These are phyloP conservation scores for Periconia digitata DNA, from an alignment of 2,329 filamentous ascomycete species.

Conservation along the genomic window DNA sequence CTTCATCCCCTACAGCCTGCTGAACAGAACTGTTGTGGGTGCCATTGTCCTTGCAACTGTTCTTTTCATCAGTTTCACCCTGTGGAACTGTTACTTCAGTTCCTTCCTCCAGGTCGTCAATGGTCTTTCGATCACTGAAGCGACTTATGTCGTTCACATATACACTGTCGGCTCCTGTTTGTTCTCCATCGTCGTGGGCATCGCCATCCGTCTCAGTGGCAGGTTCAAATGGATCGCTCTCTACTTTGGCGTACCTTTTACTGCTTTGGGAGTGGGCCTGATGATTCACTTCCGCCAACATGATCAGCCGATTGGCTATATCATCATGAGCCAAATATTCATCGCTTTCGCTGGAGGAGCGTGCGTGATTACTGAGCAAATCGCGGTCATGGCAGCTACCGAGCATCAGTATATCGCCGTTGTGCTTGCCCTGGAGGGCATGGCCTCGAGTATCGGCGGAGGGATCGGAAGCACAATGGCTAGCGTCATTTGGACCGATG, in stretches of 20 bases:
- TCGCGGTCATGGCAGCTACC: conserved; percentile 33
- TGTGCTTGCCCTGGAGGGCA: conserved; percentile 49
- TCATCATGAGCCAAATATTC: conserved; percentile 35
- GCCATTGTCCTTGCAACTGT: conserved; percentile 52
- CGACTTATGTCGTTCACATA: conserved; percentile 38
- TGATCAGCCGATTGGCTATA: conserved; percentile 24
- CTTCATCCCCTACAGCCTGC: conserved; percentile 44
- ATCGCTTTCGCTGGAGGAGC: conserved; percentile 25
- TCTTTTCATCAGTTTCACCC: conserved; percentile 25
- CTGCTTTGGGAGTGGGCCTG: conserved; percentile 22
- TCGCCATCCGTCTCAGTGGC: conserved; percentile 11
- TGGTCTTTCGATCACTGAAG: conserved; percentile 21
- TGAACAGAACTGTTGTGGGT: conserved; percentile 48
- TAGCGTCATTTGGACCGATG: conserved; percentile 63
- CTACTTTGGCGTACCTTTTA: conserved; percentile 19
- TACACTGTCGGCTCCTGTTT: conserved; percentile 32
- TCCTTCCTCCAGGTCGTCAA: conserved; percentile 44
- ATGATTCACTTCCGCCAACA: conserved; percentile 32
- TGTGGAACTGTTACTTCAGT: conserved; percentile 41
- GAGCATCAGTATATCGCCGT: conserved; percentile 50
- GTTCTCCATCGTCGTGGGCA: conserved; percentile 11
- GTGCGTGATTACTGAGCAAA: conserved; percentile 24
- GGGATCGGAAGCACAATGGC: conserved; percentile 53
- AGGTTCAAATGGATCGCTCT: conserved; percentile 20
- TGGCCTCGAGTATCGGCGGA: conserved; percentile 61